Base-by-base conservation (phyloP, 2,329 filamentous ascomycete species). In the Arthrocladium fulminans region DNA sequence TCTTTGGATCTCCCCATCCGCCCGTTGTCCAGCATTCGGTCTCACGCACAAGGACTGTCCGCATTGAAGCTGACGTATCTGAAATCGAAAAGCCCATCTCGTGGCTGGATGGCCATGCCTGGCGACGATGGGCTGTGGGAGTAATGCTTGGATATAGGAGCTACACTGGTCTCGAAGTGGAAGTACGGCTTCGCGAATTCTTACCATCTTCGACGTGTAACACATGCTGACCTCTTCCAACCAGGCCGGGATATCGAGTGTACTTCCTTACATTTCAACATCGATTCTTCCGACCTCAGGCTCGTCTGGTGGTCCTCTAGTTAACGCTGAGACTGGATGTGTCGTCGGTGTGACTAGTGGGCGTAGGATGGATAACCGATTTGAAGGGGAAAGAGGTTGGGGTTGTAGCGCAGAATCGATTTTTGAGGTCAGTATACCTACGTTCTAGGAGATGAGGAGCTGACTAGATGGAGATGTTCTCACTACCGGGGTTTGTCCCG, bases 311-410 rank as follows among this genome's bases (percentile, higher is more conserved):
- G 45, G 45, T 8, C 45, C 45, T 4, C 23, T 48, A 2, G 45
- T 48, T 3, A 23, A 42, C 17, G 45, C 24, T 5, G 29, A 48
- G 37, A 48, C 35, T 8, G 45, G 45, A 8, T 20, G 20, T 23
- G 45, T 48, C 17, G 37, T 48, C 12, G 45, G 45, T 13, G 42
- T 48, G 45, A 48, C 27, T 8, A 48, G 45, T 32, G 45, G 45
- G 9, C 30, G 45, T 22, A n/a, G 45, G 2, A 48, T 48, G 45
- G 45, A 48, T 20, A 48, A 48, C 22, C 35, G 45, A 3, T 23
- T 48, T 7, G 45, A 48, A 30, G 45, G 45, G 4, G 45, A 48
- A 41, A 27, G 45, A 48, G 45, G 45, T 5, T 48, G 45, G 45
- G 45, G 45, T 5, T 41, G 37, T n/a, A 41, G 37, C 24, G 34